Percentiles rank a stretch among this genome's conserved stretches.
Conservation (phyloP, 2,329 filamentous ascomycete genomes). For the Byssoonygena ceratinophila region DNA sequence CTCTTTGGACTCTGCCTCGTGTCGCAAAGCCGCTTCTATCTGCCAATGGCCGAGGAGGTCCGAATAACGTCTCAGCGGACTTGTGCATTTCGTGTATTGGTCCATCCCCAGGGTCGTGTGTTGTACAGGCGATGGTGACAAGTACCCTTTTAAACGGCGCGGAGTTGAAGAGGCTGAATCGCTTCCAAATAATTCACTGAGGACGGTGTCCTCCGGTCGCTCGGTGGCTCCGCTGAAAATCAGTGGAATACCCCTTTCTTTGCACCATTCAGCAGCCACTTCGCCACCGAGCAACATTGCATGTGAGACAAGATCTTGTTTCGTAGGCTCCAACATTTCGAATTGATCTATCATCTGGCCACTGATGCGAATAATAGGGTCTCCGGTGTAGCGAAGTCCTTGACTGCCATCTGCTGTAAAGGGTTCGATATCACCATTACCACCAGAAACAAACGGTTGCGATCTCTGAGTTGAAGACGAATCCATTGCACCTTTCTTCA, state of each 20-base stretch:
- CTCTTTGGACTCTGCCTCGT: conserved; percentile 41
- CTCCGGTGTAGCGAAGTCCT: conserved; percentile 29
- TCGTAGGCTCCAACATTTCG: conserved; percentile 30
- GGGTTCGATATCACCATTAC: conserved; percentile 19
- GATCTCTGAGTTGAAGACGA: conserved; percentile 18
- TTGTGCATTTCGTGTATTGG: conserved; percentile 49
- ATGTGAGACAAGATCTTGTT: conserved; percentile 34
- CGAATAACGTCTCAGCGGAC: conserved; percentile 50
- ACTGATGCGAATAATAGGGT: conserved; percentile 34
- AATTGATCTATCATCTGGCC: conserved; percentile 26
- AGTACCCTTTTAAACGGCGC: conserved; percentile 29
- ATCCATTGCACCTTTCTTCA: conserved; percentile 33
- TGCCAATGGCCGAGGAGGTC: conserved; percentile 56
- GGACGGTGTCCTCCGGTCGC: conserved; percentile 20
- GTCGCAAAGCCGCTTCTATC: conserved; percentile 50
- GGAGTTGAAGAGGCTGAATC: conserved; percentile 23
- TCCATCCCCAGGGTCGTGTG: conserved; percentile 45
- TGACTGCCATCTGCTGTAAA: conserved; percentile 22
- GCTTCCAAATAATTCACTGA: conserved; percentile 18
- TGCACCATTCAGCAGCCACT: conserved; percentile 43
- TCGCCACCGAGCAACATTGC: conserved; percentile 49
- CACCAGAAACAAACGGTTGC: conserved; percentile 20
- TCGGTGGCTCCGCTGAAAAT: conserved; percentile 38
- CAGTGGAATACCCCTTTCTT: conserved; percentile 42
- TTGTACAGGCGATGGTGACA: conserved; percentile 38